Evolutionary conservation across 768 basidiomycete species (phyloP).

Genomic region (Lactifluus volemus): DNA sequence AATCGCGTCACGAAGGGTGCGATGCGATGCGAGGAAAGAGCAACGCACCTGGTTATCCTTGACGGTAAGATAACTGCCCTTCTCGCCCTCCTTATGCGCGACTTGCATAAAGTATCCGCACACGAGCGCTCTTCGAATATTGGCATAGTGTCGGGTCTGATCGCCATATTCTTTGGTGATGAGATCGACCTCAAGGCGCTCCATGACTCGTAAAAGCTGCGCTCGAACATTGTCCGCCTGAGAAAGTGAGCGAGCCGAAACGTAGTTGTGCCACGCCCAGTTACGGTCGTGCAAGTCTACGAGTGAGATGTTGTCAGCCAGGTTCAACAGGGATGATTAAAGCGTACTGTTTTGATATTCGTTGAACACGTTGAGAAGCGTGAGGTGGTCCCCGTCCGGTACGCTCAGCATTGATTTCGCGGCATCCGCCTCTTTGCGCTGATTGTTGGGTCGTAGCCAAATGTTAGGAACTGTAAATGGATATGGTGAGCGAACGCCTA

Average conservation of each 20-base stretch:
- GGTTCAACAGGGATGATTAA: background rate
- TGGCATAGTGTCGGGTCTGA: constrained; percentile 39
- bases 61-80: constrained; percentile 78
- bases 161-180: constrained; percentile 60
- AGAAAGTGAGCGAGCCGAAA: constrained; percentile 70
- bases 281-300: constrained; percentile 49
- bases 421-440: constrained; percentile 83
- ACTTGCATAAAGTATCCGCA: constrained; percentile 99
- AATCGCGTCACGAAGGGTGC: too few species aligned
- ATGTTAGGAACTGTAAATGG: constrained; percentile 69
- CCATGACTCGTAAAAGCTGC: constrained; percentile 88
- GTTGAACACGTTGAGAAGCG: constrained; percentile 92
- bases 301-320: background rate
- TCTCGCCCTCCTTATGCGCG: constrained; percentile 91
- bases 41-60: constrained; percentile 83
- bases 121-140: constrained; percentile 75
- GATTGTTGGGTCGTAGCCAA: constrained; percentile 87
- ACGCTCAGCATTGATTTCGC: constrained; percentile 85
- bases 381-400: constrained; percentile 95
- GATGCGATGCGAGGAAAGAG: too few species aligned
- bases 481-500: background rate
- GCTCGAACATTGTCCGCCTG: constrained; percentile 92
- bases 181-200: constrained; percentile 74
- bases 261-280: constrained; percentile 89
- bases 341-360: constrained; percentile 72